phyloP scores from a whole-genome alignment of 1,284 basidiomycete species.

The Fomitopsis pinicola region DNA sequence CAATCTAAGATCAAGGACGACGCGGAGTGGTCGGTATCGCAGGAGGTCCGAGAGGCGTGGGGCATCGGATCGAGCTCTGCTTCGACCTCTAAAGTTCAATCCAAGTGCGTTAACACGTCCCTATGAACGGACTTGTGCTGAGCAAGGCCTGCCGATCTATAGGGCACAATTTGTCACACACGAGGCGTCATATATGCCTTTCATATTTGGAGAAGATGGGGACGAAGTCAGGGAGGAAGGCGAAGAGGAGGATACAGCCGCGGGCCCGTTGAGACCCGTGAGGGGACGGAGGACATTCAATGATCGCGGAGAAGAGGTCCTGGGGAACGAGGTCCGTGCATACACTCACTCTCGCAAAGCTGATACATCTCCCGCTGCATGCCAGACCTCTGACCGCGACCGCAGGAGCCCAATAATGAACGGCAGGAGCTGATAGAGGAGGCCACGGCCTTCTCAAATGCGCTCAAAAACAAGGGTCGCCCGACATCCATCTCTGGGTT shows the following conservation, averaged over 20 bases:
- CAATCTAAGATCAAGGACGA: slow-evolving; percentile 62
- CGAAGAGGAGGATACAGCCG: slow-evolving; percentile 16
- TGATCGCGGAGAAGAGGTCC: slow-evolving; percentile 36
- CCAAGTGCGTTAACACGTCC: not conserved
- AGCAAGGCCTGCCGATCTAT: no score
- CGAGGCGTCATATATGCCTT: slow-evolving; percentile 70
- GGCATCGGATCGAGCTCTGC: slow-evolving; percentile 28
- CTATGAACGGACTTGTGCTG: not conserved
- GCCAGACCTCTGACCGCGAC: not conserved
- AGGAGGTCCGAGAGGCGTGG: slow-evolving; percentile 56
- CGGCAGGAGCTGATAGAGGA: not conserved
- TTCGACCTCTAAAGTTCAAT: not conserved
- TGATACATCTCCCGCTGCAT: not conserved
- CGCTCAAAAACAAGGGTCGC: slow-evolving; percentile 10
- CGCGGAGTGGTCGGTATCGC: slow-evolving; percentile 63
- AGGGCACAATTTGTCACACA: slow-evolving; percentile 36
- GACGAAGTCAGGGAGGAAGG: slow-evolving; percentile 13
- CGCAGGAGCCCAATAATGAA: not conserved
- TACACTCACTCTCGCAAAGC: not conserved
- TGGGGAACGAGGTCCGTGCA: slow-evolving; percentile 18
- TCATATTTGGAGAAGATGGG: slow-evolving; percentile 46
- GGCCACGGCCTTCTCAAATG: not conserved
- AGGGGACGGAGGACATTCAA: slow-evolving; percentile 41
- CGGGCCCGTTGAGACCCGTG: slow-evolving; percentile 18
- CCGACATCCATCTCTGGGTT: slow-evolving; percentile 29